Conservation (phyloP, 2,329 filamentous ascomycete species). For the Fusarium sp. region DNA sequence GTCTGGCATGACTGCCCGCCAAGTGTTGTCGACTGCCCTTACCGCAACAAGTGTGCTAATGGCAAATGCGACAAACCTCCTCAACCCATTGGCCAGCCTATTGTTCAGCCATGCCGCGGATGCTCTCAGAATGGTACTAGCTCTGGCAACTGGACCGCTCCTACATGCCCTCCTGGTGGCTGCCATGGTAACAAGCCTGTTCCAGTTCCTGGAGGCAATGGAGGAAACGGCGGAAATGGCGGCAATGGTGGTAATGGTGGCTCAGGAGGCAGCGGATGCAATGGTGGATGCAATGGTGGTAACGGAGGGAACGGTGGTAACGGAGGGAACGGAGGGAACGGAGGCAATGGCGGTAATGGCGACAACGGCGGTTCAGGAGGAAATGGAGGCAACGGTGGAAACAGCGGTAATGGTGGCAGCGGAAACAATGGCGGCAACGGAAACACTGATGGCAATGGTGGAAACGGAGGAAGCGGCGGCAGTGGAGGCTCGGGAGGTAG, state of each 20-base stretch:
- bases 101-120: slow-evolving; percentile 35
- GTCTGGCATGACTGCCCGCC: slow-evolving; percentile 42
- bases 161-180: slow-evolving; percentile 36
- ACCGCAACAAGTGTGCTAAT: slow-evolving; percentile 36
- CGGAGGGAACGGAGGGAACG: neutral
- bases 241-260: neutral
- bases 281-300: neutral
- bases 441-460: neutral
- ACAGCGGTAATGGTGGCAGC: neutral
- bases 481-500: neutral
- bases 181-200: slow-evolving; percentile 36
- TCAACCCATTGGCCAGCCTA: slow-evolving; percentile 8
- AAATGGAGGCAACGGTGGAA: neutral
- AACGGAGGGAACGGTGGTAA: slow-evolving; percentile 1
- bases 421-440: neutral
- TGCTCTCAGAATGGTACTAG: slow-evolving; percentile 26
- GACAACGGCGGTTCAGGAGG: neutral
- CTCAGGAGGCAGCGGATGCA: slow-evolving; percentile 9
- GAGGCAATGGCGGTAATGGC: neutral
- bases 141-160: slow-evolving; percentile 41
- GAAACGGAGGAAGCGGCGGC: neutral
- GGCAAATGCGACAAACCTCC: slow-evolving; percentile 18
- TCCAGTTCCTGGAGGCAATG: slow-evolving; percentile 3
- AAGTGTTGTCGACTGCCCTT: slow-evolving; percentile 36
- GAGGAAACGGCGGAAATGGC: neutral